Evolutionary conservation across 345 rosid species (phyloP).

Genomic region (Pugionium cornutum): DNA sequence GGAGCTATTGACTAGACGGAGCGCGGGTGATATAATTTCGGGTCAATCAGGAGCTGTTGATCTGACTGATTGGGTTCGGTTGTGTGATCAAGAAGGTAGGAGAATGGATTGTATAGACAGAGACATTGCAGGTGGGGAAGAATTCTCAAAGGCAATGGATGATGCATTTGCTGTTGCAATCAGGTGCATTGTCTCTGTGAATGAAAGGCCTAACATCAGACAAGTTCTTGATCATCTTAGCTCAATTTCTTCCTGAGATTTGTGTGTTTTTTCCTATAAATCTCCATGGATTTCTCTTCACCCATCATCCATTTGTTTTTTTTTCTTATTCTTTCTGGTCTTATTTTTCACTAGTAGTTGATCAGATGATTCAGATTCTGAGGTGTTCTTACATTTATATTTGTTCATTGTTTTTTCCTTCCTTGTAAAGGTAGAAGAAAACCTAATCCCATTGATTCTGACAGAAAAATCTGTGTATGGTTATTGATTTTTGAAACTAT

Average conservation of each 20-base stretch:
- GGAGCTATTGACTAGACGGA: slow-evolving; percentile 86
- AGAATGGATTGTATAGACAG: slow-evolving; percentile 90
- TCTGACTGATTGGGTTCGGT: slow-evolving; percentile 81
- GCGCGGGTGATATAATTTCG: slow-evolving; percentile 92
- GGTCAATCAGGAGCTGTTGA: slow-evolving; percentile 96
- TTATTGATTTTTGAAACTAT: not conserved
- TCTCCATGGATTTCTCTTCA: slow-evolving; percentile 32
- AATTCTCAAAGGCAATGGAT: slow-evolving; percentile 77
- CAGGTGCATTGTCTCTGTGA: slow-evolving; percentile 76
- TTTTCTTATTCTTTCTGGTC: slow-evolving; percentile 15
- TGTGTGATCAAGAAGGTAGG: slow-evolving; percentile 86
- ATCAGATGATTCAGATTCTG: slow-evolving; percentile 41
- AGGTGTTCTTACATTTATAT: slow-evolving; percentile 34
- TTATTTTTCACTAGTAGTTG: slow-evolving; percentile 31
- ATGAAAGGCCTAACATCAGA: slow-evolving; percentile 94
- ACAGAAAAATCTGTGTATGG: slow-evolving; percentile 27
- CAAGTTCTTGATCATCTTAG: slow-evolving; percentile 68
- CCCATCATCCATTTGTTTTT: slow-evolving; percentile 14
- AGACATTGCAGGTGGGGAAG: slow-evolving; percentile 85
- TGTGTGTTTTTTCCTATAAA: slow-evolving; percentile 49
- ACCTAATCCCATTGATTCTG: slow-evolving; percentile 42
- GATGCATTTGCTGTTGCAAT: slow-evolving; percentile 79
- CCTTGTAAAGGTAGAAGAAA: slow-evolving; percentile 44
- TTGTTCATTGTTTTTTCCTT: slow-evolving; percentile 36
- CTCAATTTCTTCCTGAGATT: slow-evolving; percentile 67